Conservation (phyloP, 164 flowering plant genomes). For the Sextonia rubra region DNA sequence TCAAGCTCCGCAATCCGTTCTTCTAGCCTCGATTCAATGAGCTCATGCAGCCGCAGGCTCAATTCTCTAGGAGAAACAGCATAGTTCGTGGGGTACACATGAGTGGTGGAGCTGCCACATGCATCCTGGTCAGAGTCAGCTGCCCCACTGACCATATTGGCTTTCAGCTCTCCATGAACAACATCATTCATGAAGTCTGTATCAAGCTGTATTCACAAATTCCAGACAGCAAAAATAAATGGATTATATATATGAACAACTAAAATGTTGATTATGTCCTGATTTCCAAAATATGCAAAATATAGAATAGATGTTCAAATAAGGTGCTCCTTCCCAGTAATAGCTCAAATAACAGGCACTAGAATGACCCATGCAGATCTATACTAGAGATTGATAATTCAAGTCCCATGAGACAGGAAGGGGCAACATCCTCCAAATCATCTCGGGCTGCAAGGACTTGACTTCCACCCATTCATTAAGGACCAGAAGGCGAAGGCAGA, state of each 20-base stretch:
- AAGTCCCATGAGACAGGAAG: too few species aligned
- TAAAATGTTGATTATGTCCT: background rate
- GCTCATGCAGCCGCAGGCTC: slow-evolving; percentile 70
- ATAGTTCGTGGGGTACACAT: slow-evolving; percentile 30
- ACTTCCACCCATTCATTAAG: too few species aligned
- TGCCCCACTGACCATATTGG: slow-evolving; percentile 27
- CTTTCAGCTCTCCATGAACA: slow-evolving; percentile 56
- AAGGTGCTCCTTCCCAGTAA: background rate
- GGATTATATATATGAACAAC: background rate
- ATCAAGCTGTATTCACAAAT: slow-evolving; percentile 42
- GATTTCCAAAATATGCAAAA: too few species aligned
- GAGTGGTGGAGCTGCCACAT: slow-evolving; percentile 35
- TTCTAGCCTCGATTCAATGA: slow-evolving; percentile 70
- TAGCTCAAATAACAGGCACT: too few species aligned
- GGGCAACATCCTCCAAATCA: too few species aligned
- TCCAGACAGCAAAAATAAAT: background rate
- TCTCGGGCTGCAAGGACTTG: too few species aligned
- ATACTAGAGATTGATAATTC: too few species aligned
- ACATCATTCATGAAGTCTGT: slow-evolving; percentile 45
- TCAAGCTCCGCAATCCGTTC: slow-evolving; percentile 72
- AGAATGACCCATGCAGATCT: too few species aligned
- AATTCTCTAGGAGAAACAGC: slow-evolving; percentile 77
- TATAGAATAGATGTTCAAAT: background rate
- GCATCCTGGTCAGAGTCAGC: slow-evolving; percentile 29
- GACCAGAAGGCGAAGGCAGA: too few species aligned